Conservation (phyloP, 257 asterid genomes). For the Cruciata laevipes region DNA sequence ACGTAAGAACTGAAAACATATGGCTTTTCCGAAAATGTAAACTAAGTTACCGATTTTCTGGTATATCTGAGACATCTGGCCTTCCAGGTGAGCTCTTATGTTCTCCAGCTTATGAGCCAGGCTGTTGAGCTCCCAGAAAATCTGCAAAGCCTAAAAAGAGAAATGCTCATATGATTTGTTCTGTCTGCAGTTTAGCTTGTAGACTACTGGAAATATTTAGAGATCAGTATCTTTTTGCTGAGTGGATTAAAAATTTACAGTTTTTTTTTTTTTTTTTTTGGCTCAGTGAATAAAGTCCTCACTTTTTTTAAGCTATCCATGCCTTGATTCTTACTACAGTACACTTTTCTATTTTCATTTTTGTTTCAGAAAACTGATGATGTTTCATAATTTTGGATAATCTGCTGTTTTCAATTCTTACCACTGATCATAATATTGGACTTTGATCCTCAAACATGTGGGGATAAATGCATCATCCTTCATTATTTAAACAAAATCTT, state of each 20-base stretch:
- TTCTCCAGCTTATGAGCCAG: slow-evolving; percentile 4
- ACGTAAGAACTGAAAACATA: not conserved
- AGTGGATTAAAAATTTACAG: not conserved
- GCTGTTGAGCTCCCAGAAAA: slow-evolving; percentile 3
- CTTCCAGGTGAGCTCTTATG: slow-evolving; percentile 5
- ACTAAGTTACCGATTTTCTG: slow-evolving; percentile 18
- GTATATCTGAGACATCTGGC: slow-evolving; percentile 10
- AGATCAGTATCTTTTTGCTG: not conserved
- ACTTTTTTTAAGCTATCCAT: not conserved
- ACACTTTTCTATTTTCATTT: not conserved
- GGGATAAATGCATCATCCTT: not conserved
- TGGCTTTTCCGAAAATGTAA: not conserved
- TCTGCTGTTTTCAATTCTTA: not conserved
- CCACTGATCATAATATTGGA: not conserved
- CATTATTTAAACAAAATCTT: too few species aligned
- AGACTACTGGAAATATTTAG: not conserved
- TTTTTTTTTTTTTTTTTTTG: too few species aligned
- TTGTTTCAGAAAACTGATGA: not conserved
- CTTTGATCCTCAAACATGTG: too few species aligned
- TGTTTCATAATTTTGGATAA: too few species aligned
- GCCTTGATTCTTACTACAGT: not conserved
- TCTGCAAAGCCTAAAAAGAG: slow-evolving; percentile 7
- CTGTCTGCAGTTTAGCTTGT: slow-evolving; percentile 3
- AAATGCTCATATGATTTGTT: not conserved
- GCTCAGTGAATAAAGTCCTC: not conserved